A percentile compares a stretch with the other conserved stretches of the same genome.
Conservation (phyloP, 768 basidiomycete species). For the Suillus alpinus region DNA sequence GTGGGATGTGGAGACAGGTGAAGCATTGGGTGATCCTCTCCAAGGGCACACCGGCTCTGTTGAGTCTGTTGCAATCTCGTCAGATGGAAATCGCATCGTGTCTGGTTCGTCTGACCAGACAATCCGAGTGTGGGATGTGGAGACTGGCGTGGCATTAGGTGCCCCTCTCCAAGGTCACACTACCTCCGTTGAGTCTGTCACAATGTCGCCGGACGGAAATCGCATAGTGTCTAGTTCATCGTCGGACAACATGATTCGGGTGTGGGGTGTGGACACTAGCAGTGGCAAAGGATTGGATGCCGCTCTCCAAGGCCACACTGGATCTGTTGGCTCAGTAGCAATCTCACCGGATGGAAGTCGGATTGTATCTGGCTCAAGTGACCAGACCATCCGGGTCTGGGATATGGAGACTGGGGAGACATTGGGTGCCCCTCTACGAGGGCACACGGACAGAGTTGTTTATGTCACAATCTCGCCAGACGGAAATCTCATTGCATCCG, state of each 20-base stretch:
- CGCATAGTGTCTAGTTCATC: slow-evolving; percentile 1
- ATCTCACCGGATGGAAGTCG: neutral
- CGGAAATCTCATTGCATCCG: neutral
- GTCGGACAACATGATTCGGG: neutral
- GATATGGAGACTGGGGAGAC: neutral
- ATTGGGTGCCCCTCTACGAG: neutral
- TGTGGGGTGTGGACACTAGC: no score
- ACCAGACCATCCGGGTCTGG: neutral
- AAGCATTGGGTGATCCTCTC: neutral
- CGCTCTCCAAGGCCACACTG: neutral
- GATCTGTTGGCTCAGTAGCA: rapidly evolving
- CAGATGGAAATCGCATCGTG: neutral
- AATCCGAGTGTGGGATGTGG: neutral
- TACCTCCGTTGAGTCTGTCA: neutral
- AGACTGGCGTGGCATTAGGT: neutral
- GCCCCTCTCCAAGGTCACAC: neutral
- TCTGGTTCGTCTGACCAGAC: slow-evolving; percentile 2
- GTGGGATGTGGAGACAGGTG: slow-evolving; percentile 8
- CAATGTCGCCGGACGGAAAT: neutral
- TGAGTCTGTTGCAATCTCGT: neutral
- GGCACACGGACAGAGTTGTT: rapidly evolving
- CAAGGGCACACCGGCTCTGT: neutral
- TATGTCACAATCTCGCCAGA: neutral
- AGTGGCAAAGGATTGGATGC: no score
- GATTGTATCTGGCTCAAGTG: neutral